phyloP scores from a whole-genome alignment of 2,329 filamentous ascomycete genomes.

The Talaromyces verruculosus region DNA sequence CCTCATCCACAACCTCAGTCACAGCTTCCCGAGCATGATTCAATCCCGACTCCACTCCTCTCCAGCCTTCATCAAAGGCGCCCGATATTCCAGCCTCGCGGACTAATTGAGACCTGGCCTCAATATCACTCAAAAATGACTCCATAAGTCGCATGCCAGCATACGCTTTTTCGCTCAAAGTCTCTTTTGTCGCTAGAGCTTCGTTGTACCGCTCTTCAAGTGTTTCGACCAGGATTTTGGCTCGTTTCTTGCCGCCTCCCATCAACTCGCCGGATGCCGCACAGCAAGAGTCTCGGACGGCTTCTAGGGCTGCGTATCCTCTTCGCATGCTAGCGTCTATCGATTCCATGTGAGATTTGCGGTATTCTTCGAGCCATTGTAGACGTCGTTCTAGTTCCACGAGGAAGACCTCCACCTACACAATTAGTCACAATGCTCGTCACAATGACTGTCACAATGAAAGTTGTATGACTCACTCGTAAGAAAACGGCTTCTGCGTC shows the following conservation, averaged over 20 bases:
- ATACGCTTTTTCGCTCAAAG: slow-evolving; percentile 86
- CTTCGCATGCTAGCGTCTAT: slow-evolving; percentile 81
- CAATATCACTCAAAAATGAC: slow-evolving; percentile 79
- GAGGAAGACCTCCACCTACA: slow-evolving; percentile 54
- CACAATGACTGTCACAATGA: neutral
- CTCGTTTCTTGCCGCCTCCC: slow-evolving; percentile 77
- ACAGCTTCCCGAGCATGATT: slow-evolving; percentile 72
- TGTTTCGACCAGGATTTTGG: slow-evolving; percentile 89
- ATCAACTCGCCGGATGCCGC: slow-evolving; percentile 87
- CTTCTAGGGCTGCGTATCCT: slow-evolving; percentile 80
- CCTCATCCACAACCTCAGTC: slow-evolving; percentile 72
- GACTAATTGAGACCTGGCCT: slow-evolving; percentile 75
- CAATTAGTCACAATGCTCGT: neutral
- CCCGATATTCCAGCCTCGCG: slow-evolving; percentile 68
- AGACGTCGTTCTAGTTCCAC: slow-evolving; percentile 82
- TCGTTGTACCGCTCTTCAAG: slow-evolving; percentile 85
- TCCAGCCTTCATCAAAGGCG: slow-evolving; percentile 75
- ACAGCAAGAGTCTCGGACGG: slow-evolving; percentile 83
- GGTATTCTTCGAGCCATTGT: slow-evolving; percentile 84
- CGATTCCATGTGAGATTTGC: slow-evolving; percentile 74
- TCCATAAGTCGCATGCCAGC: slow-evolving; percentile 86
- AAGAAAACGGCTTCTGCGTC: slow-evolving; percentile 49
- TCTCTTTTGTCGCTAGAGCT: slow-evolving; percentile 78
- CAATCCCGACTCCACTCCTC: slow-evolving; percentile 76
- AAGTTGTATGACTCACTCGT: slow-evolving; percentile 32